Base-by-base conservation (phyloP, 1,284 basidiomycete genomes). In the Trametes versicolor region DNA sequence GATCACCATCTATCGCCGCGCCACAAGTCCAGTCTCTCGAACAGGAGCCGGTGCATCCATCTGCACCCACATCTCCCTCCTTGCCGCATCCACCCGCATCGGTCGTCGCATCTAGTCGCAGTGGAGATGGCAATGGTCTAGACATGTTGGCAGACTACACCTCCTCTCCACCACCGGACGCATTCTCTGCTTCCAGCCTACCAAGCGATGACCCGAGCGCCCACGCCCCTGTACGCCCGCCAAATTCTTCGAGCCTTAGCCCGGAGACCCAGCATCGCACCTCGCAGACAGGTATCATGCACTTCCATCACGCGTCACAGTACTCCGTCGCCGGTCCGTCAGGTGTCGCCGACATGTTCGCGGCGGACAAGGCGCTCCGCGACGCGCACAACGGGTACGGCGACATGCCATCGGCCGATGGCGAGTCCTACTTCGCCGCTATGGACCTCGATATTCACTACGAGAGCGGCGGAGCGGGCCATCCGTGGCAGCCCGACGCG, bases 291-390 rank as follows among this genome's bases (percentile, higher is more conserved):
- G 29, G n/a, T 7, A 51, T 52, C 27, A 62, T 57, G 48, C 37
- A 57, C 19, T 62, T 62, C 48, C 48, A 62, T 39, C 39, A 62
- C 15, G 48, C 12, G n/a, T 51, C 54, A 12, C 54, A 57, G 10
- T 62, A 62, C 41, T 7, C 45, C 1, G 7, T 53, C n/a, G n/a
- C 56, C 5, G 50, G 50, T 10, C 51, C 58, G 8, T 48, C 52
- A 2, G 49, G 41, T 4, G 49, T 52, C 32, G 54, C 37, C 12
- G 58, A 50, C 41, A 60, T 64, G 61, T 62, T 62, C 61, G 54
- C 54, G 7, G 58, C 48, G 23, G 58, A 64, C 32, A 45, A 37
- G 34, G 58, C 52, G 23, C 21, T 60, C 29, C 54, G 54, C 9
- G 54, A 62, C 17, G 53, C 39, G 27, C 61, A 62, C 48, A 21